Evolutionary conservation across 495 filamentous ascomycete species (phyloP).

Genomic region (Melanomma pulvis-pyrius): DNA sequence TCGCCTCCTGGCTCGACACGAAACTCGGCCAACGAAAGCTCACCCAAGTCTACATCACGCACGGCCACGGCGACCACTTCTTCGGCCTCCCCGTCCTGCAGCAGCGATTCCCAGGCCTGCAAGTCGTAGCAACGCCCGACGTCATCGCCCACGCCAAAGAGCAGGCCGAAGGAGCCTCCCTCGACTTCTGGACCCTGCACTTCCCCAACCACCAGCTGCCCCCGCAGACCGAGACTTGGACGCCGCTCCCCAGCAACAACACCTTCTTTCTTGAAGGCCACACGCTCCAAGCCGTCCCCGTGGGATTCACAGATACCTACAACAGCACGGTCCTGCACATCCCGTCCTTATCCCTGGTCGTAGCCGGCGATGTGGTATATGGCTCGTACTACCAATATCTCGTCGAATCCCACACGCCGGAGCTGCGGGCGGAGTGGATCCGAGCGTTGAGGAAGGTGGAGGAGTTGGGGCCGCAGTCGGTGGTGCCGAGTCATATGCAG

Average conservation of each 20-base stretch:
- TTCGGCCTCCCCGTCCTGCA: slow-evolving; percentile 44
- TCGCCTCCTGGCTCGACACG: slow-evolving; percentile 42
- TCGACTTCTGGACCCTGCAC: neutral
- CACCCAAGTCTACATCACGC: slow-evolving; percentile 50
- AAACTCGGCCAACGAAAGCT: slow-evolving; percentile 41
- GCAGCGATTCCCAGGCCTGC: slow-evolving; percentile 41
- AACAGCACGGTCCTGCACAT: slow-evolving; percentile 42
- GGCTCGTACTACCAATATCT: slow-evolving; percentile 46
- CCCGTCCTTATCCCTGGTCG: slow-evolving; percentile 41
- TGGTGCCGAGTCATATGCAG: slow-evolving; percentile 43
- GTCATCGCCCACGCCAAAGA: slow-evolving; percentile 1
- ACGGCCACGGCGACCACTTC: slow-evolving; percentile 55
- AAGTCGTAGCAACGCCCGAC: slow-evolving; percentile 42
- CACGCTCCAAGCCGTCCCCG: slow-evolving; percentile 37
- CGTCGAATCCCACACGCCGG: slow-evolving; percentile 38
- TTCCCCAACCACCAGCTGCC: neutral
- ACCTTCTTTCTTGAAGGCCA: neutral
- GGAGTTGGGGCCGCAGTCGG: slow-evolving; percentile 39
- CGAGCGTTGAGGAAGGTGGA: slow-evolving; percentile 43
- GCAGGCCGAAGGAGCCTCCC: neutral
- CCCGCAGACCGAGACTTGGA: neutral
- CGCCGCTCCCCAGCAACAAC: neutral
- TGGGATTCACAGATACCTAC: slow-evolving; percentile 43
- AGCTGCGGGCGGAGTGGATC: slow-evolving; percentile 44
- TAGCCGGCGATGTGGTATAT: slow-evolving; percentile 47